A percentile compares a stretch with the other conserved stretches of the same genome.
These are phyloP conservation scores for Noccaea caerulescens DNA, from an alignment of 345 rosid genomes.

Conservation along the genomic window DNA sequence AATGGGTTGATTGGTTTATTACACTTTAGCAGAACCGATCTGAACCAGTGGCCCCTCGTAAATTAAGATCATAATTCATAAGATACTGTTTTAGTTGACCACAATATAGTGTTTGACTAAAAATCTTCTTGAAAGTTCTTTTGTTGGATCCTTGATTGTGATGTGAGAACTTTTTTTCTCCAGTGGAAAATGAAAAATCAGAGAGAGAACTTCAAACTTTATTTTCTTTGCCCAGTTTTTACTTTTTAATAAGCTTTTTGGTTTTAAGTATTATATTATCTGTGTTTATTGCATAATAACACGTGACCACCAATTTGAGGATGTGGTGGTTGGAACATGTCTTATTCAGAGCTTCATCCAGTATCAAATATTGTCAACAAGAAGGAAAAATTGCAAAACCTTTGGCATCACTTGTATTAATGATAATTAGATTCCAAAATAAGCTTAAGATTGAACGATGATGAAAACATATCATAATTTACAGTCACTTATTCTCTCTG, in stretches of 20 bases:
- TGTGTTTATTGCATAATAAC: background rate
- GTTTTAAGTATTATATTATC: background rate
- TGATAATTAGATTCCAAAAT: too few relatives aligned
- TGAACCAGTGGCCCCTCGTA: slow-evolving; percentile 1
- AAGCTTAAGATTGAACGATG: too few relatives aligned
- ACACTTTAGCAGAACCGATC: background rate
- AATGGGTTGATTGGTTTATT: background rate
- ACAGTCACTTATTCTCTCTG: too few relatives aligned
- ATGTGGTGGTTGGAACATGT: slow-evolving; percentile 17
- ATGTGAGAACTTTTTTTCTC: slow-evolving; percentile 13
- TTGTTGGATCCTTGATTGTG: slow-evolving; percentile 12
- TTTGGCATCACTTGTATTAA: too few relatives aligned
- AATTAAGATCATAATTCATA: slow-evolving; percentile 15
- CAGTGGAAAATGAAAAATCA: background rate
- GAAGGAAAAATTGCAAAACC: too few relatives aligned
- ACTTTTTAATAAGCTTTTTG: background rate
- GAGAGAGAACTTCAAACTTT: background rate
- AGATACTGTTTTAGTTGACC: slow-evolving; percentile 16
- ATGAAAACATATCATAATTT: too few relatives aligned
- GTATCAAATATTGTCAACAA: too few relatives aligned
- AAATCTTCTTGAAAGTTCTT: slow-evolving; percentile 10
- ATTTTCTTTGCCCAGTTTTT: background rate
- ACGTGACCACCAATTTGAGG: slow-evolving; percentile 10
- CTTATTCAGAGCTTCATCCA: background rate
- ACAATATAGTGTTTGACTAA: background rate